phyloP scores from a whole-genome alignment of 139 green algal genomes.

The Closterium sp. region DNA sequence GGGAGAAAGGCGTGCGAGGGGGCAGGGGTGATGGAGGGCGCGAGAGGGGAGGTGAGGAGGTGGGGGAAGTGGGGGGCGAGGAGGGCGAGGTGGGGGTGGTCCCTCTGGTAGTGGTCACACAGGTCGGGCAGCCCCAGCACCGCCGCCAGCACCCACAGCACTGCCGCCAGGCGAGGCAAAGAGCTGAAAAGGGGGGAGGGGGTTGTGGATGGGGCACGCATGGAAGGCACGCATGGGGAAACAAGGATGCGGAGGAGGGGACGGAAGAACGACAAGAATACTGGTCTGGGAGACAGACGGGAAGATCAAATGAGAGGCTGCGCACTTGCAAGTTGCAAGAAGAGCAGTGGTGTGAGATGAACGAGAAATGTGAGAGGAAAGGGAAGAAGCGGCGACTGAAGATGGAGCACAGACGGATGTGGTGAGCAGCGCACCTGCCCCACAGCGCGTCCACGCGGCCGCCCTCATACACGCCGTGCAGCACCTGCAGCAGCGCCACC shows the following conservation, averaged over 20 bases:
- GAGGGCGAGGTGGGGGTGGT: not conserved
- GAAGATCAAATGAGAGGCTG: no score
- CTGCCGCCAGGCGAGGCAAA: not conserved
- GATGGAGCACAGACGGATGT: no score
- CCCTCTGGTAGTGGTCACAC: slow-evolving; percentile 24
- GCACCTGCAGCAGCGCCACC: slow-evolving; percentile 3
- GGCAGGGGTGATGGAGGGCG: not conserved
- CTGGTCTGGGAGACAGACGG: not conserved
- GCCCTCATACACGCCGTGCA: slow-evolving; percentile 48
- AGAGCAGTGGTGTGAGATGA: no score
- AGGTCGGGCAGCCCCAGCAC: slow-evolving; percentile 13
- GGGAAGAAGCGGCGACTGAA: no score
- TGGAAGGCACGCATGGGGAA: no score
- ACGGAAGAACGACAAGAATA: no score
- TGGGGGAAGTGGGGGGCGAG: not conserved
- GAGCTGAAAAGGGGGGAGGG: not conserved
- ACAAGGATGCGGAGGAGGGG: not conserved
- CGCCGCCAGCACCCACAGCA: slow-evolving; percentile 11
- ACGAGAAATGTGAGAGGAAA: no score
- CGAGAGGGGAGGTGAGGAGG: not conserved
- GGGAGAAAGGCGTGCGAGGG: not conserved
- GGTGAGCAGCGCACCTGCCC: no score
- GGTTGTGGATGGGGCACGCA: not conserved
- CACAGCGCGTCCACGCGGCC: slow-evolving; percentile 26
- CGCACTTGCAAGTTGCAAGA: no score